A percentile compares a stretch with the other conserved stretches of the same genome.
Evolutionary conservation across 2,329 filamentous ascomycete species (phyloP).

Genomic region (Fusarium palustre): DNA sequence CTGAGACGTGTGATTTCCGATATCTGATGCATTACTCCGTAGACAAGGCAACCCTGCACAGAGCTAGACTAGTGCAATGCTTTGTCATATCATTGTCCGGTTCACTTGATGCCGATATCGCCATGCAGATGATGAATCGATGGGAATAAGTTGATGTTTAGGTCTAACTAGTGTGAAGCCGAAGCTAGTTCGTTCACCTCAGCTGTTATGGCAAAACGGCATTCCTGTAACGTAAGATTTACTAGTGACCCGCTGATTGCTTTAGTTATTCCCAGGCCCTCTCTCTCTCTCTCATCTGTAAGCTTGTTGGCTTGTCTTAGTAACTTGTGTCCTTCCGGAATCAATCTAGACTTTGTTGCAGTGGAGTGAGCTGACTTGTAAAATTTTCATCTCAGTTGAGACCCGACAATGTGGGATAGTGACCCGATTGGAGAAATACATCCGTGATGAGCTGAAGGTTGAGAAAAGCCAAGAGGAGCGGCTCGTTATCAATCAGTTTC

Average conservation of each 20-base stretch:
- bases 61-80: background rate
- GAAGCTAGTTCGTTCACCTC: background rate
- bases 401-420: constrained; percentile 21
- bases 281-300: no score
- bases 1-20: constrained; percentile 3
- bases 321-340: background rate
- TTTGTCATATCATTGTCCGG: background rate
- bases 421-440: background rate
- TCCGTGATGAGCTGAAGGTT: constrained; percentile 1
- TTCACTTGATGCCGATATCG: background rate
- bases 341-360: constrained; percentile 15
- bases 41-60: background rate
- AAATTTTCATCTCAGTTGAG: background rate
- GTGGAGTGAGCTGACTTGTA: constrained; percentile 2
- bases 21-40: background rate
- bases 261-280: no score
- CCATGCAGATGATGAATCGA: background rate
- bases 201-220: background rate
- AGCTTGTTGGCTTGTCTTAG: background rate
- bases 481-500: constrained; percentile 35
- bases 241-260: background rate
- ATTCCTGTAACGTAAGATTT: constrained; percentile 5
- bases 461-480: constrained; percentile 1
- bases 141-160: background rate
- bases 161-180: background rate